These are phyloP conservation scores for Tanozyma kutaoensis DNA, from an alignment of 805 yeast species.

Conservation along the genomic window DNA sequence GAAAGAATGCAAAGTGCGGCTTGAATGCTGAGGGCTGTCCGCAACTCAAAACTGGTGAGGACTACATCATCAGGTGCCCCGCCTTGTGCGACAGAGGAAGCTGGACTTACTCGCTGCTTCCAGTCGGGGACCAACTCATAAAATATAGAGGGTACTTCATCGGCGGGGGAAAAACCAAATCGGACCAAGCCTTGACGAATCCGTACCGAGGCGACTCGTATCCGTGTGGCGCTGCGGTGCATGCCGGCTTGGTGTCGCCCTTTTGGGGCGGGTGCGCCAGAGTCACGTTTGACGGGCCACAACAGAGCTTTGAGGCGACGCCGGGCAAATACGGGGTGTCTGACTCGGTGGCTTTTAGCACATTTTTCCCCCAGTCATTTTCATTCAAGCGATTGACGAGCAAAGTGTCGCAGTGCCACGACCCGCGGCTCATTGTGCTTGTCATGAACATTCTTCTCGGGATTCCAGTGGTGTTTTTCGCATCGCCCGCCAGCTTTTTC, in stretches of 20 bases:
- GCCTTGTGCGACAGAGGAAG: conserved; percentile 75
- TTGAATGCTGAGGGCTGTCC: conserved; percentile 48
- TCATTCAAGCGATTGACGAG: conserved; percentile 33
- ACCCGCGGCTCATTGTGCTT: conserved; percentile 50
- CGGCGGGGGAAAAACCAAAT: conserved; percentile 50
- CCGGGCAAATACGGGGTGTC: conserved; percentile 41
- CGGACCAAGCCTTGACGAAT: conserved; percentile 17
- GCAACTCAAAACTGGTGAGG: conserved; percentile 24
- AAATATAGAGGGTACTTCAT: conserved; percentile 63
- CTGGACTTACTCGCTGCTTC: conserved; percentile 60
- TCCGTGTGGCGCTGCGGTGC: conserved; percentile 84
- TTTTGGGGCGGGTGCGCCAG: conserved; percentile 68
- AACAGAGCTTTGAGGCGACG: conserved; percentile 29
- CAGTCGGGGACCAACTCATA: conserved; percentile 56
- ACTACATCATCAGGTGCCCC: conserved; percentile 62
- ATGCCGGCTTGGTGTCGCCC: conserved; percentile 69
- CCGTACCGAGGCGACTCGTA: conserved; percentile 85
- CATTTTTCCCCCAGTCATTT: conserved; percentile 68
- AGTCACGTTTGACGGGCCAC: conserved; percentile 34
- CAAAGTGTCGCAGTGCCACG: conserved; percentile 42
- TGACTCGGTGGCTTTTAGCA: conserved; percentile 42
- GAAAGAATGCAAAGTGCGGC: conserved; percentile 70
- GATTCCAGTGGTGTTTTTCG: conserved; percentile 42
- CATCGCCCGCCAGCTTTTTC: conserved; percentile 28
- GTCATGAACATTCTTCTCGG: conserved; percentile 50